Base-by-base conservation (phyloP, 2,329 filamentous ascomycete species). In the Huntiella omanensis region DNA sequence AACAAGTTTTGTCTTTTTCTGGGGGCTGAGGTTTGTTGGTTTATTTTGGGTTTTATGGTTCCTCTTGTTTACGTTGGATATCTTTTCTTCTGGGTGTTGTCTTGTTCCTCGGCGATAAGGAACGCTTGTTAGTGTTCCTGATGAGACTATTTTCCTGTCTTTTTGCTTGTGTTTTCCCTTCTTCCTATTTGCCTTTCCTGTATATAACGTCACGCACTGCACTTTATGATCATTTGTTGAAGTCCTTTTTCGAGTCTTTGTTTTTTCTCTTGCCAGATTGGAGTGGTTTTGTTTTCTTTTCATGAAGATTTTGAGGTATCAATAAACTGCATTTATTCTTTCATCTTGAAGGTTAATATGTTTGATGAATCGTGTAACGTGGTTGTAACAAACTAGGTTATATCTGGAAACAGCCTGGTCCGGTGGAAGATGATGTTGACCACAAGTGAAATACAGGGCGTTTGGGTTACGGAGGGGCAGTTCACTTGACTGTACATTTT, bases 31-130 rank as follows among this genome's bases (percentile, higher is more conserved):
- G 36, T 43, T 19, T 35, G 32, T 48, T 19, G 7, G 34, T 34
- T 44, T n/a, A 11, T 37, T 33, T 42, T 41, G 15, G 35, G 15
- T 37, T 43, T 34, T 7, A n/a, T 39, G 35, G 19, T 17, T 15
- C 15, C n/a, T 44, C 34, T 32, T 47, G 43, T 13, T 44, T 49
- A 12, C 33, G 16, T 35, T 37, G 37, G 22, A 19, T 33, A 16
- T 38, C 40, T 17, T 43, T 15, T 11, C 19, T 38, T 38, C 10
- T 33, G 32, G 36, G 34, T 39, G 15, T 19, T 43, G 6, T 44
- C 33, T 34, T 39, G 8, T 37, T 19, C 16, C 3, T 28, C 6
- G 3, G 6, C 8, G 16, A 17, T 28, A 11, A 6, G 17, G 15
- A 16, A 17, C 11, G 16, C 13, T 40, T 16, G 12, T 39, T 16